A percentile compares a stretch with the other conserved stretches of the same genome.
Conservation (phyloP, 164 flowering plant genomes). For the Houttuynia cordata region DNA sequence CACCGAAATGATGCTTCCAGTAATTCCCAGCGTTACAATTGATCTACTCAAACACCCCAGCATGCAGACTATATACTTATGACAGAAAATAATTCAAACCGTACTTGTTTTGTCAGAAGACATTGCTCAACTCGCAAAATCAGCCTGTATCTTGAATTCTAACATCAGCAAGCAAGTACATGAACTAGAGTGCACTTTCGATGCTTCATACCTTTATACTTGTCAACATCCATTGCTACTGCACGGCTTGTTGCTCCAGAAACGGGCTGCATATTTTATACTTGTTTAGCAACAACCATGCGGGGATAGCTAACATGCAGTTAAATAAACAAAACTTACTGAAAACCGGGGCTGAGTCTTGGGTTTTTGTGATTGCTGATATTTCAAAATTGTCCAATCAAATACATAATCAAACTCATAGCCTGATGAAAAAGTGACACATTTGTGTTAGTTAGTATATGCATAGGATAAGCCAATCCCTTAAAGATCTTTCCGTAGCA, state of each 20-base stretch:
- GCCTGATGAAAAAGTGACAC: slow-evolving; percentile 32
- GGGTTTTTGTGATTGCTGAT: slow-evolving; percentile 81
- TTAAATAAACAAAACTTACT: slow-evolving; percentile 22
- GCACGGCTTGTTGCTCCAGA: slow-evolving; percentile 55
- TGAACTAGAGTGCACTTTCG: too few species aligned
- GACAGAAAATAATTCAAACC: too few species aligned
- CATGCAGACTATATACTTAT: too few species aligned
- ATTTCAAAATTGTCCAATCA: slow-evolving; percentile 97
- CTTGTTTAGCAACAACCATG: not conserved
- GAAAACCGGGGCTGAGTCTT: slow-evolving; percentile 51
- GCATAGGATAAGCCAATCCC: not conserved
- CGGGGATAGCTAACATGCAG: not conserved
- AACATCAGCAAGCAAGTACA: not conserved
- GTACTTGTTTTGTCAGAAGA: too few species aligned
- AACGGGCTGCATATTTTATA: slow-evolving; percentile 40
- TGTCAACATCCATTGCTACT: slow-evolving; percentile 41
- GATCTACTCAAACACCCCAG: too few species aligned
- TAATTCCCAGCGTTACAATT: too few species aligned
- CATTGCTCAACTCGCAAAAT: not conserved
- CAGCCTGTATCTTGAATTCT: not conserved
- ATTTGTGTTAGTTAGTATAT: not conserved
- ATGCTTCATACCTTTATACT: slow-evolving; percentile 44
- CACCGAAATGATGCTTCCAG: too few species aligned
- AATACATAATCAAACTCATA: slow-evolving; percentile 82
- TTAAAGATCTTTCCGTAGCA: not conserved